These are phyloP conservation scores for Juncus effusus DNA, from an alignment of 176 grass and related monocot species.

Conservation along the genomic window DNA sequence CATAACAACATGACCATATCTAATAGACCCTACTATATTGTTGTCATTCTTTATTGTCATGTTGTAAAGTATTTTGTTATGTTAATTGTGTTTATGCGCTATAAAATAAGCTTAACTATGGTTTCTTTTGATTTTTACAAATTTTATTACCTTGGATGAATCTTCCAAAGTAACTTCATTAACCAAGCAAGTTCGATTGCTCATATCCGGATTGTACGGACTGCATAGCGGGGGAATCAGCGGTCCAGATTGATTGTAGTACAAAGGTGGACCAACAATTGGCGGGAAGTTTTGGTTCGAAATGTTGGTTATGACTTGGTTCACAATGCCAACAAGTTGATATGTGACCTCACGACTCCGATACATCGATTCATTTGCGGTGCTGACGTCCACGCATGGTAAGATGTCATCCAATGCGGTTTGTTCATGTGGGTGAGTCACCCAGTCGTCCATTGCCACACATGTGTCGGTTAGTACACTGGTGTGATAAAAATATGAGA, in stretches of 20 bases:
- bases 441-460: conserved; percentile 86
- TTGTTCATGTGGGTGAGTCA: conserved; percentile 57
- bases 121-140: neutral
- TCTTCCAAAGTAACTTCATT: conserved; percentile 54
- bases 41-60: no score
- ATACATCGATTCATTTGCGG: conserved; percentile 60
- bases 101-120: neutral
- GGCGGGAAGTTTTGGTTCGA: conserved; percentile 68
- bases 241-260: conserved; percentile 87
- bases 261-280: conserved; percentile 35
- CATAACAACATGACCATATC: neutral
- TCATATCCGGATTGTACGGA: conserved; percentile 64
- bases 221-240: conserved; percentile 67
- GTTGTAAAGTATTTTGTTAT: neutral
- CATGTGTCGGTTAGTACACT: conserved; percentile 83
- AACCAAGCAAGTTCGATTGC: conserved; percentile 30
- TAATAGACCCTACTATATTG: neutral
- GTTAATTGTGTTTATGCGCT: neutral
- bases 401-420: conserved; percentile 85
- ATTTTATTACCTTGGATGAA: conserved; percentile 42
- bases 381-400: conserved; percentile 66
- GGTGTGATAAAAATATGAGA: conserved; percentile 4
- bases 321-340: conserved; percentile 75
- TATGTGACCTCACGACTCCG: conserved; percentile 77
- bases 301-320: conserved; percentile 84